A percentile compares a stretch with the other conserved stretches of the same genome.
These are phyloP conservation scores for Erodium trifolium DNA, from an alignment of 441 rosid genomes.

Conservation along the genomic window DNA sequence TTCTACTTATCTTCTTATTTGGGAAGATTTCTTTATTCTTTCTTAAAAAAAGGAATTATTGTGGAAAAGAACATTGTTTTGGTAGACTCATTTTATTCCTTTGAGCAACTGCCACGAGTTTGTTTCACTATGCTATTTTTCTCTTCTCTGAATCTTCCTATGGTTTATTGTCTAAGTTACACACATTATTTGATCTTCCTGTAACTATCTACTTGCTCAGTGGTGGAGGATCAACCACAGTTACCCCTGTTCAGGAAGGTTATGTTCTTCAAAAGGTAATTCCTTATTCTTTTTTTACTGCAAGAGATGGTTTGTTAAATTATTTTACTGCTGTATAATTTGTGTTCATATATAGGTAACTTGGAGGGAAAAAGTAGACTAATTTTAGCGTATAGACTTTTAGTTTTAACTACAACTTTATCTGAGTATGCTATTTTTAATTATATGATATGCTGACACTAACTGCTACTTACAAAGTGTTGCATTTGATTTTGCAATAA, in stretches of 20 bases:
- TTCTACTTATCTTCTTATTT: no score
- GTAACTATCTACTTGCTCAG: slow-evolving; percentile 31
- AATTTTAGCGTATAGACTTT: neutral
- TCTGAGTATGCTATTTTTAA: neutral
- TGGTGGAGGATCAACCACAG: slow-evolving; percentile 97
- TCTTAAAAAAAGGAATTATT: no score
- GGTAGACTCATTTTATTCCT: neutral
- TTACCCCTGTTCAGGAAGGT: slow-evolving; percentile 97
- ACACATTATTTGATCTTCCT: neutral
- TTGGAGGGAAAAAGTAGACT: no score
- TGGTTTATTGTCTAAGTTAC: neutral
- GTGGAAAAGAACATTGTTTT: no score
- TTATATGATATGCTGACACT: no score
- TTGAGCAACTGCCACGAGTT: slow-evolving; percentile 1
- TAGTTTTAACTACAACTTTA: neutral
- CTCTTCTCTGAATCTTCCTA: neutral
- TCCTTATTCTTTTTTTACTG: neutral
- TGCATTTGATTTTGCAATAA: neutral
- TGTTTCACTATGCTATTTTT: neutral
- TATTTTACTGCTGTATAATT: no score
- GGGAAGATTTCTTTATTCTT: no score
- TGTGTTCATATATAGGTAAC: no score
- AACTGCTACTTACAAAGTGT: neutral
- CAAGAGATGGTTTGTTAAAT: neutral
- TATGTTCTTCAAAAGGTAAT: slow-evolving; percentile 96